Percentiles rank a stretch among this genome's conserved stretches.
These are phyloP conservation scores for Nicotiana tomentosiformis DNA, from an alignment of 257 asterid genomes.

Conservation along the genomic window DNA sequence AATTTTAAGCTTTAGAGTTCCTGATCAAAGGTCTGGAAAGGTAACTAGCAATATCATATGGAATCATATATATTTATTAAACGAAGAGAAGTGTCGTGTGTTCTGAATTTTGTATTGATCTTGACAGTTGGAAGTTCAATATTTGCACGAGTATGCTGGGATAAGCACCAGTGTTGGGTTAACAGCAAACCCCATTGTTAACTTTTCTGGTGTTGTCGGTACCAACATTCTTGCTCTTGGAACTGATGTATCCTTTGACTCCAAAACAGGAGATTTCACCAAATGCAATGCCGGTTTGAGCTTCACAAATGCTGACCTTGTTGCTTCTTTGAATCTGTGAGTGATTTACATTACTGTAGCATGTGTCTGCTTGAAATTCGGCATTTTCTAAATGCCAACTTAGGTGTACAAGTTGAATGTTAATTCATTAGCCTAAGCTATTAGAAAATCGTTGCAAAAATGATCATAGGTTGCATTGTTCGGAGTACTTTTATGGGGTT, in stretches of 20 bases:
- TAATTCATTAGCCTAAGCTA: not conserved
- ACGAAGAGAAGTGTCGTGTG: not conserved
- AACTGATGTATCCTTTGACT: conserved; percentile 55
- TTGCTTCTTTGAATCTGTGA: conserved; percentile 52
- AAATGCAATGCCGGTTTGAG: conserved; percentile 51
- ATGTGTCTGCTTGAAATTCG: not conserved
- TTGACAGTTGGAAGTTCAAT: conserved; percentile 53
- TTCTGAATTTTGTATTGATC: conserved; percentile 10
- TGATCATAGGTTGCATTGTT: not conserved
- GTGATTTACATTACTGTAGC: conserved; percentile 13
- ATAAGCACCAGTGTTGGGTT: conserved; percentile 48
- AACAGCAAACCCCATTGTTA: conserved; percentile 50
- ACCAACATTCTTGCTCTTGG: conserved; percentile 38
- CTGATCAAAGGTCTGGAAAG: conserved; percentile 69
- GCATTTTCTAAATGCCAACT: not conserved
- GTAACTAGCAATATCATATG: conserved; percentile 16
- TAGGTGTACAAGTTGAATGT: not conserved
- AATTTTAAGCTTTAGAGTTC: conserved; percentile 44
- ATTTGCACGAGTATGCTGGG: conserved; percentile 48
- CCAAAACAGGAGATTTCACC: conserved; percentile 44
- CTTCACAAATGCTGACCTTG: conserved; percentile 48
- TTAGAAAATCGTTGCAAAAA: not conserved
- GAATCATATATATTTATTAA: not conserved
- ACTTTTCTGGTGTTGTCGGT: conserved; percentile 51
- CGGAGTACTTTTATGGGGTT: too few species aligned